Base-by-base conservation (phyloP, 495 filamentous ascomycete genomes). In the Astrothelium subdiscretum region DNA sequence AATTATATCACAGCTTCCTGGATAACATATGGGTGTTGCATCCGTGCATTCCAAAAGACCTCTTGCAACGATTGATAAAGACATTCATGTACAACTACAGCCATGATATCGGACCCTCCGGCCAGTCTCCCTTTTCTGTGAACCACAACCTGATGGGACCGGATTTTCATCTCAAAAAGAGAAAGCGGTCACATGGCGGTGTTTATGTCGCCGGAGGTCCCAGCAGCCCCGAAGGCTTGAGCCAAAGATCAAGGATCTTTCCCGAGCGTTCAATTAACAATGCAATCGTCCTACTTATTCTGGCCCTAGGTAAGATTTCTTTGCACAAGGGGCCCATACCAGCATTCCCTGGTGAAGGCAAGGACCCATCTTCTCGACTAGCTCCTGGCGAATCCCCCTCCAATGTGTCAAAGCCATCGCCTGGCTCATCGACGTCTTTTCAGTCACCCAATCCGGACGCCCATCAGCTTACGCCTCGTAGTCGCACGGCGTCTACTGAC, bases 231-330 rank as follows among this genome's bases (percentile, higher is more conserved):
- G 57, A 58, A 5, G 31, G 31, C 6, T 32, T 11, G 12, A 24
- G 35, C 35, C 32, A 74, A 70, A 13, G 65, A 69, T 13, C 73
- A 74, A n/a, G 59, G 40, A 58, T 29, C 69, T 32, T 38, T 67
- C 38, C 70, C 76, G 72, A 82, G 62, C 78, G 85, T 42, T 84
- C 83, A 15, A 83, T 85, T 61, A 83, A 81, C 48, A 92, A 87
- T 61, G 90, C 89, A 1, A 76, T 96, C 35, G 83, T 96, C 2
- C 78, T 96, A 2, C 75, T 97, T 43, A 82, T 95, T 5, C 78
- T 97, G 59, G 92, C 92, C 1, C 74, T 98, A 31, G 94, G 94
- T 12, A 88, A 88, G 66, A 89, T 97, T 27, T 92, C 87, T 63
- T 77, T 86, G 58, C 79, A 85, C 60, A 81, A 78, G 62, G 77